Evolutionary conservation across 106 monocot genomes (phyloP).

Genomic region (Iris macrosiphon): DNA sequence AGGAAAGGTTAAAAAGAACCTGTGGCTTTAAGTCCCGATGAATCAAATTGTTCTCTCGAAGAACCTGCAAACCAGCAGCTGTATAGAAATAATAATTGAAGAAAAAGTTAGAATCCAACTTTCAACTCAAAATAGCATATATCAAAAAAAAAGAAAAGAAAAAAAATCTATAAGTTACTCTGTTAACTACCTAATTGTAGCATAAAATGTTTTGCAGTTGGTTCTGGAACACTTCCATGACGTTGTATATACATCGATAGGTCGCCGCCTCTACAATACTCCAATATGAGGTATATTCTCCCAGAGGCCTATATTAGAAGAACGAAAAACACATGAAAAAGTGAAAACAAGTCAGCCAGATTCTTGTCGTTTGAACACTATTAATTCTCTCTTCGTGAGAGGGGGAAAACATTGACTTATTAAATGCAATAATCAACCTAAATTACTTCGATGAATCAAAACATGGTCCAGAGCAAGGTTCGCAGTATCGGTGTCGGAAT

Average conservation of each 20-base stretch:
- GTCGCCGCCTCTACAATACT: slow-evolving; percentile 94
- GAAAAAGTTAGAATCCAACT: not conserved
- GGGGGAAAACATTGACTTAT: too few relatives aligned
- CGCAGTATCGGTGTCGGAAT: too few relatives aligned
- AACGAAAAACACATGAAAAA: too few relatives aligned
- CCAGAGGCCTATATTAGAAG: slow-evolving; percentile 31
- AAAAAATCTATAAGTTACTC: too few relatives aligned
- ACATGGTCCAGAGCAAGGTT: too few relatives aligned
- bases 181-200: slow-evolving; percentile 69
- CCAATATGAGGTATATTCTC: slow-evolving; percentile 77
- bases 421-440: too few relatives aligned
- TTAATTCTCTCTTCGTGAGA: too few relatives aligned
- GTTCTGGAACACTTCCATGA: slow-evolving; percentile 68
- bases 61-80: slow-evolving; percentile 89
- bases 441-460: too few relatives aligned
- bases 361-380: too few relatives aligned
- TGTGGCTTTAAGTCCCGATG: slow-evolving; percentile 97
- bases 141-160: not conserved
- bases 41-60: slow-evolving; percentile 85
- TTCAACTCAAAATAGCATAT: not conserved
- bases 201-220: slow-evolving; percentile 86
- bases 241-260: slow-evolving; percentile 64
- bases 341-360: too few relatives aligned
- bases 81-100: slow-evolving; percentile 21
- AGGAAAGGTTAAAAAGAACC: slow-evolving; percentile 29